Conservation (phyloP, 306 rosid species). For the Astragalus glycyphyllos region DNA sequence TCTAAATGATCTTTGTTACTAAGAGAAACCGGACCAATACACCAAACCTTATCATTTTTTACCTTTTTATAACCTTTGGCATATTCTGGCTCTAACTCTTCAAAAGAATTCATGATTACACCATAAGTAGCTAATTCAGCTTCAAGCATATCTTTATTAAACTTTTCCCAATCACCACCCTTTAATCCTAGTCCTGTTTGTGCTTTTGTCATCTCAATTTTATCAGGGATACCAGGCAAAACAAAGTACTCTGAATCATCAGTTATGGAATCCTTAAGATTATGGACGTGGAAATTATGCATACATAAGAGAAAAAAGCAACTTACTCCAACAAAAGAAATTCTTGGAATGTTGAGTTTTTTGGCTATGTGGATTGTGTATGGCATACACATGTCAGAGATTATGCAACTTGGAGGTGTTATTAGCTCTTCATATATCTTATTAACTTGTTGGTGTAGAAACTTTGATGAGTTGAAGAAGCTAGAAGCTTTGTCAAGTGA, state of each 20-base stretch:
- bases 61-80: conserved; percentile 49
- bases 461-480: conserved; percentile 44
- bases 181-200: conserved; percentile 15
- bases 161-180: background rate
- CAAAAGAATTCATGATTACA: conserved; percentile 57
- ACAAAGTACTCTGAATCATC: conserved; percentile 45
- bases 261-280: conserved; percentile 20
- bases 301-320: conserved; percentile 40
- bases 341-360: conserved; percentile 56
- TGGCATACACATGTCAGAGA: conserved; percentile 61
- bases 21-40: conserved; percentile 56
- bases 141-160: background rate
- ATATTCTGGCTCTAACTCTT: conserved; percentile 65
- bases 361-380: conserved; percentile 53
- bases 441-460: conserved; percentile 46
- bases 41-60: conserved; percentile 58
- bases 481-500: conserved; percentile 22
- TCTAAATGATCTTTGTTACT: conserved; percentile 51
- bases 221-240: conserved; percentile 56
- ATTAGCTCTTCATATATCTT: conserved; percentile 44
- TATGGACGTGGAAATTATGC: background rate
- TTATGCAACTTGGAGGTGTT: conserved; percentile 52
- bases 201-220: conserved; percentile 45
- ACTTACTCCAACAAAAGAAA: conserved; percentile 42
- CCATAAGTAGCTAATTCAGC: conserved; percentile 57